A percentile compares a stretch with the other conserved stretches of the same genome.
Evolutionary conservation across 345 rosid species (phyloP).

Genomic region (Gossypium thurberi): DNA sequence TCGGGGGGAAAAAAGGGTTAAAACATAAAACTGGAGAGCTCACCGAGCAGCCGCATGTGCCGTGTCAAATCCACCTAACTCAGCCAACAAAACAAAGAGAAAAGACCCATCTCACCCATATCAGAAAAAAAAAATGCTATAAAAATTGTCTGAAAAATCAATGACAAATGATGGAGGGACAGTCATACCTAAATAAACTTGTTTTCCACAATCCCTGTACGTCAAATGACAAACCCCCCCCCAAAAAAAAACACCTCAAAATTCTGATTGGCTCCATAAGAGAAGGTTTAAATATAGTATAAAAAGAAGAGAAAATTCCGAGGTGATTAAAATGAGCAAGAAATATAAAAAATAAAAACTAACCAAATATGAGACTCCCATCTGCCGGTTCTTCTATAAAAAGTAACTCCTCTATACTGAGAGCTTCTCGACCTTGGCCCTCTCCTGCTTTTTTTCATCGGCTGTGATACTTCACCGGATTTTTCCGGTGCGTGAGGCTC

Average conservation of each 20-base stretch:
- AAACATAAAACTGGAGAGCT: conserved; percentile 8
- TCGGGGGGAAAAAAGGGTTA: neutral
- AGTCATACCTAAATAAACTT: conserved; percentile 84
- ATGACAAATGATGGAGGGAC: conserved; percentile 9
- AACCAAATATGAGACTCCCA: conserved; percentile 99
- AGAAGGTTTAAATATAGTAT: neutral
- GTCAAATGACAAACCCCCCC: neutral
- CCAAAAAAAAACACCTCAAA: neutral
- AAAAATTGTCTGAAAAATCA: neutral
- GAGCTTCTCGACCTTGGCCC: conserved; percentile 98
- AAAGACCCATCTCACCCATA: neutral
- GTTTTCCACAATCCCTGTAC: conserved; percentile 99
- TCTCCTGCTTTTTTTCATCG: conserved; percentile 80
- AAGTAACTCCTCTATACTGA: conserved; percentile 94
- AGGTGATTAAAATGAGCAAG: neutral
- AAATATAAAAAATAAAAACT: neutral
- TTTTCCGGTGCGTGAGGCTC: conserved; percentile 38
- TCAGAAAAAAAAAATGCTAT: neutral
- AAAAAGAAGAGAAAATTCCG: neutral
- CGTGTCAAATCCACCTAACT: conserved; percentile 96
- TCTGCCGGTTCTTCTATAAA: conserved; percentile 93
- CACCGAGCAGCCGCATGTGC: conserved; percentile 99
- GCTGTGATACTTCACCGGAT: conserved; percentile 43
- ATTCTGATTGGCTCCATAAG: conserved; percentile 9
- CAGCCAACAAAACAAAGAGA: neutral